These are phyloP conservation scores for Cryptosporidium andersoni DNA, from an alignment of 169 alveolate genomes.

Conservation along the genomic window DNA sequence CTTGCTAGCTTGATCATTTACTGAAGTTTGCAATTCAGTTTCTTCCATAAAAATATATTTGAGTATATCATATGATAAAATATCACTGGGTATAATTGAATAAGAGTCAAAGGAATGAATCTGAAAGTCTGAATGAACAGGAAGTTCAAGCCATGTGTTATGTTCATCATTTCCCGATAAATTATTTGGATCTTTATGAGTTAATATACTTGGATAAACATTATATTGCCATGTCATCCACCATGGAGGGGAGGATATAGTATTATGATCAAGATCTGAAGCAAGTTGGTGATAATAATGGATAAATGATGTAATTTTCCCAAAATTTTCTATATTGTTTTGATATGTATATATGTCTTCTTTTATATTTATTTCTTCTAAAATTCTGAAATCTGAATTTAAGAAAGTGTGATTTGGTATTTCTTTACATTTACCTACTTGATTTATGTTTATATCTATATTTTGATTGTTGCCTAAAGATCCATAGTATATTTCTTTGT, in stretches of 20 bases:
- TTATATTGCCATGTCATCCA: conserved; percentile 67
- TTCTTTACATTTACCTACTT: background rate
- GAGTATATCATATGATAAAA: conserved; percentile 53
- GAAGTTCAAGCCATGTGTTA: conserved; percentile 46
- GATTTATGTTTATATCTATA: background rate
- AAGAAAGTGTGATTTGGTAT: background rate
- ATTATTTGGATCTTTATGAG: background rate
- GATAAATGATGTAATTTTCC: conserved; percentile 41
- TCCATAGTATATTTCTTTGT: no score
- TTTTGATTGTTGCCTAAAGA: no score
- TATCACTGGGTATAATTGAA: conserved; percentile 55
- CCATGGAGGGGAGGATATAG: conserved; percentile 53
- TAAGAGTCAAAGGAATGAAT: conserved; percentile 30
- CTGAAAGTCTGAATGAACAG: conserved; percentile 46
- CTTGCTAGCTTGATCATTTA: background rate
- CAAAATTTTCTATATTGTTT: conserved; percentile 43
- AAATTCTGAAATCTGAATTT: conserved; percentile 4
- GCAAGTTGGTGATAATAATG: conserved; percentile 31
- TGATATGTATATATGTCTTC: conserved; percentile 30
- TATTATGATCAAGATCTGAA: conserved; percentile 24
- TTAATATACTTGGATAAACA: conserved; percentile 20
- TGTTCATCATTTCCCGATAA: background rate
- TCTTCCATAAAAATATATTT: conserved; percentile 40
- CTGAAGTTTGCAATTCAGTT: conserved; percentile 23
- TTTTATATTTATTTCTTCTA: background rate